Base-by-base conservation (phyloP, 805 yeast species). In the Diddensiella caesifluorescens region DNA sequence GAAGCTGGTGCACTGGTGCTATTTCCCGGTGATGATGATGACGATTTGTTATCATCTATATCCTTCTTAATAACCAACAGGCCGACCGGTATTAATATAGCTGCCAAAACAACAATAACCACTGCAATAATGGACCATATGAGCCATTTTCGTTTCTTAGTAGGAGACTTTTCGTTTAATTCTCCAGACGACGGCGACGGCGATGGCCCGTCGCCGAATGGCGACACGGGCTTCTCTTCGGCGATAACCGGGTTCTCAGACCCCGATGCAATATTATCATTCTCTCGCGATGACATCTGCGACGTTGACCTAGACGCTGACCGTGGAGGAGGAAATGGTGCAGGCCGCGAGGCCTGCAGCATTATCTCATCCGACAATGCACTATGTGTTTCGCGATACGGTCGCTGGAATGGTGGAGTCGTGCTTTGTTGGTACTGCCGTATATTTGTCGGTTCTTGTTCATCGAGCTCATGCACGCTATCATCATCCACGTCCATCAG, bases 81-180 rank as follows among this genome's bases (percentile, higher is more conserved):
- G 4, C 62, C 62, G 12, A 58, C 50, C 3, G 62, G 62, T 3
- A 58, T 44, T 22, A 57, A 42, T 16, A 57, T 55, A 7, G 57
- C 61, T 3, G 53, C 56, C 20, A 53, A 44, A 10, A 56, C 33
- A 19, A 46, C 33, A n/a, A 55, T 15, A 4, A 35, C 37, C 18
- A 44, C 9, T 13, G 45, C 22, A 16, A 44, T 16, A 12, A 49
- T 27, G 19, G 27, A 9, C 38, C 38, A 34, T 13, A 29, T n/a
- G 19, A 34, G 18, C 15, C 28, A 22, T 12, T 19, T 22, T 5
- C 13, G 10, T 34, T 34, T 34, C 38, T 34, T 34, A 6, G n/a
- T n/a, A n/a, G 38, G 28, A 13, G 38, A 22, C 5, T 22, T 19
- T 4, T n/a, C 28, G 10, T 5, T 34, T 5, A 12, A 15, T 5